Base-by-base conservation (phyloP, 106 monocot species). In the Chionographis japonica region DNA sequence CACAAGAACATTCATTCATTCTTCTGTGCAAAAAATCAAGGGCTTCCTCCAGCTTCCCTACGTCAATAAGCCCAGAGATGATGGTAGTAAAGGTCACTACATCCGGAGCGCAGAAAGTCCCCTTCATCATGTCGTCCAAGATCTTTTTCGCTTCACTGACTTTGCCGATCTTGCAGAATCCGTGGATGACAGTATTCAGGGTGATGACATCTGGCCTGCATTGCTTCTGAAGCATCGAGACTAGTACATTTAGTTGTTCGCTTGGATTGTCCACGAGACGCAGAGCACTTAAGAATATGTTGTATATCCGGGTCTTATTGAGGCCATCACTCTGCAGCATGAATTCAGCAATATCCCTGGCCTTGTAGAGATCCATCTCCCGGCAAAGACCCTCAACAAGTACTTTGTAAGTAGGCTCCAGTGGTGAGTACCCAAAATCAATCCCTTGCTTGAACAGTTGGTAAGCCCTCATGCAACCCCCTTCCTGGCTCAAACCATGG, bases 171-270 rank as follows among this genome's bases (percentile, higher is more conserved):
- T 79, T 92, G 77, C 92, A 98, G 77, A 98, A 92, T 43, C 92
- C 85, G 66, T 92, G 87, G 62, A 98, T 83, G 12, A 98, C 76
- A 63, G 89, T 98, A 63, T 98, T 98, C 16, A 98, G 84, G 2
- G 92, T 92, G 58, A 98, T 72, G 8, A 75, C 70, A 63, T 98
- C 89, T 0, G 97, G 97, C 36, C 40, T 72, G 71, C 89, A 85
- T 76, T 81, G 80, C 39, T 83, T 83, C 65, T 85, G 86, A 70
- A 98, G 89, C 92, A 98, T 98, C 16, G 58, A 80, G 12, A 87
- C 78, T 6, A 98, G 87, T 0, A 98, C 72, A 69, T 87, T 84
- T 27, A 98, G 81, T 46, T 92, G 97, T 56, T 98, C 97, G 4
- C 81, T 87, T 11, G 92, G 89, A 58, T 78, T 84, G 46, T 86